These are phyloP conservation scores for Cercospora sojina DNA, from an alignment of 2,329 filamentous ascomycete species.

Conservation along the genomic window DNA sequence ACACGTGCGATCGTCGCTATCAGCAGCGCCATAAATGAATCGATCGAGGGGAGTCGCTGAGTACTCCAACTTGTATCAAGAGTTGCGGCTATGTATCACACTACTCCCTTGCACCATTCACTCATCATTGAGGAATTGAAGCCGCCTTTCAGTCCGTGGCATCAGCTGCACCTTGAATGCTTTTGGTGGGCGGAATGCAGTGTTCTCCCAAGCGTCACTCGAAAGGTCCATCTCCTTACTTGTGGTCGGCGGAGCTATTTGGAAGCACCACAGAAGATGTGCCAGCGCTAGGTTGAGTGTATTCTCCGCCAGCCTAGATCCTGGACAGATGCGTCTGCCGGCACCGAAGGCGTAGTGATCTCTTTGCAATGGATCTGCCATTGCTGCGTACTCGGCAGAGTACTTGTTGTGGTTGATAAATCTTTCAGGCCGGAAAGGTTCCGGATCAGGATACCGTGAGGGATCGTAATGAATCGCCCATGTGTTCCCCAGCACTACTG, in stretches of 20 bases:
- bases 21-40: too few relatives aligned
- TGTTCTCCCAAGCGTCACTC: background rate
- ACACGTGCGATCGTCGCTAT: too few relatives aligned
- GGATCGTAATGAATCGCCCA: slow-evolving; percentile 14
- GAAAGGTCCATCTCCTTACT: background rate
- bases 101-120: background rate
- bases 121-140: background rate
- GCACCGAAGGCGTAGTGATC: slow-evolving; percentile 16
- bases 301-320: slow-evolving; percentile 14
- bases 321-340: slow-evolving; percentile 16
- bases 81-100: too few relatives aligned
- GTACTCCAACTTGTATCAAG: too few relatives aligned
- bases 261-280: slow-evolving; percentile 4
- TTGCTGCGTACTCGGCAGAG: background rate
- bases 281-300: slow-evolving; percentile 6
- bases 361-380: slow-evolving; percentile 7
- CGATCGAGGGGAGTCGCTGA: too few relatives aligned
- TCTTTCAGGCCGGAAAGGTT: slow-evolving; percentile 14
- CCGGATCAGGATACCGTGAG: slow-evolving; percentile 13
- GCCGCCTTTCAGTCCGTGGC: background rate
- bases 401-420: slow-evolving; percentile 4
- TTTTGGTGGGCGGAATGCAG: background rate
- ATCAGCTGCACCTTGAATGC: background rate
- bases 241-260: background rate
- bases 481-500: slow-evolving; percentile 5